These are phyloP conservation scores for Cucumis cinereus DNA, from an alignment of 306 rosid species.

Conservation along the genomic window DNA sequence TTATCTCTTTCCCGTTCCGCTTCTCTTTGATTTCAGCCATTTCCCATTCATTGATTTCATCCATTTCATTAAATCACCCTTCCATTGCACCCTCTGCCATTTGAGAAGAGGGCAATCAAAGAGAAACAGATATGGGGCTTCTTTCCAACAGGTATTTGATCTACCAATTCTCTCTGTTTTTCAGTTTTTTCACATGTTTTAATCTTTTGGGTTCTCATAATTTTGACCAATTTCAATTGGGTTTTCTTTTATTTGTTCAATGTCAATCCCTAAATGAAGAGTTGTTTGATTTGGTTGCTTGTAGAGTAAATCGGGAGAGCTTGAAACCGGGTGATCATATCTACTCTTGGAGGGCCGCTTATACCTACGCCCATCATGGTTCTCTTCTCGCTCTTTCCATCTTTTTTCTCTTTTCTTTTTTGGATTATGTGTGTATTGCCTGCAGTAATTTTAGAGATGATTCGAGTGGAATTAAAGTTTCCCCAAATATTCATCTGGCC, in stretches of 20 bases:
- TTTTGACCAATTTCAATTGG: not conserved
- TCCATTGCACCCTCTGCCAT: not conserved
- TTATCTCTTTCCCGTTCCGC: not conserved
- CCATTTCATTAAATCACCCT: not conserved
- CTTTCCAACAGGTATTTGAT: slow-evolving; percentile 56
- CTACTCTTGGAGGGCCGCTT: slow-evolving; percentile 82
- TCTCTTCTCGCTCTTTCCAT: slow-evolving; percentile 15
- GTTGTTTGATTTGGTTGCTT: slow-evolving; percentile 1
- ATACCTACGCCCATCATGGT: slow-evolving; percentile 95
- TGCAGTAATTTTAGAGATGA: not conserved
- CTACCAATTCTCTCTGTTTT: not conserved
- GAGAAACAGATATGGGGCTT: slow-evolving; percentile 39
- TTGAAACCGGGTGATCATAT: slow-evolving; percentile 87
- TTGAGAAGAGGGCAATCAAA: not conserved
- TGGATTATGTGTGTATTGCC: not conserved
- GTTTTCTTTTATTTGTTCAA: not conserved
- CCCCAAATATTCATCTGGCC: not conserved
- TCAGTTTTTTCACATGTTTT: not conserved
- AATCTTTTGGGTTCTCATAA: not conserved
- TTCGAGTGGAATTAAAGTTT: not conserved
- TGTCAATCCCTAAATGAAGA: not conserved
- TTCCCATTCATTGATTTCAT: no score
- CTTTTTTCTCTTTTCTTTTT: not conserved
- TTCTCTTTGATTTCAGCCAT: not conserved
- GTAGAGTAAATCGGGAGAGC: slow-evolving; percentile 44